phyloP scores from a whole-genome alignment of 1,284 basidiomycete genomes.

The Pterula multifida region DNA sequence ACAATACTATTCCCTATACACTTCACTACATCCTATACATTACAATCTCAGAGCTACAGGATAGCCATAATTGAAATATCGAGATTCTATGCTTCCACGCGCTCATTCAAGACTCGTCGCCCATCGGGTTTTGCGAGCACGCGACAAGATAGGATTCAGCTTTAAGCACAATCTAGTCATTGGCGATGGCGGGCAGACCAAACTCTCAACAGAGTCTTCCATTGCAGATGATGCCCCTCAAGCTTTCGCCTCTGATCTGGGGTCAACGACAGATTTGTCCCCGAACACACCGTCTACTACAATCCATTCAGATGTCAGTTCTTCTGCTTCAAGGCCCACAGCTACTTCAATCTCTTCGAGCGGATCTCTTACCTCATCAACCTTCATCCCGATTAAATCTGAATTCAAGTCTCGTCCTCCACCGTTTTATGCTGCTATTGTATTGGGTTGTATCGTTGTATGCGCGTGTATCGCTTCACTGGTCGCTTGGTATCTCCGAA shows the following conservation, averaged over 20 bases:
- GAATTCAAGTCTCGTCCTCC: conserved; percentile 8
- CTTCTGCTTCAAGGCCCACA: background rate
- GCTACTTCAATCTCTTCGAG: background rate
- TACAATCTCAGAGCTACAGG: background rate
- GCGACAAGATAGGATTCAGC: background rate
- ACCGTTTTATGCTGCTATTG: conserved; percentile 31
- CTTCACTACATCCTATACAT: background rate
- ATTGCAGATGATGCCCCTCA: background rate
- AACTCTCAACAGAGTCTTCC: background rate
- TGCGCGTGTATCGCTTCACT: conserved; percentile 26
- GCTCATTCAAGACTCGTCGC: background rate
- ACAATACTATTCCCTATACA: background rate
- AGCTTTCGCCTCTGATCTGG: background rate
- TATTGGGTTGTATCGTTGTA: conserved; percentile 27
- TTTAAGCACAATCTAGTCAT: background rate
- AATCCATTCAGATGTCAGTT: background rate
- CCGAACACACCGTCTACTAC: background rate
- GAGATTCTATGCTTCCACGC: background rate
- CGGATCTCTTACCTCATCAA: background rate
- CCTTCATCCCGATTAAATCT: background rate
- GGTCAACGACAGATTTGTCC: background rate
- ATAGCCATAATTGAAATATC: background rate
- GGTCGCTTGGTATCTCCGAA: conserved; percentile 27
- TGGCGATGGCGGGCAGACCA: background rate
- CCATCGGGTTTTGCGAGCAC: background rate